Conservation (phyloP, 441 rosid species). For the Pelargonium myrrhifolium region DNA sequence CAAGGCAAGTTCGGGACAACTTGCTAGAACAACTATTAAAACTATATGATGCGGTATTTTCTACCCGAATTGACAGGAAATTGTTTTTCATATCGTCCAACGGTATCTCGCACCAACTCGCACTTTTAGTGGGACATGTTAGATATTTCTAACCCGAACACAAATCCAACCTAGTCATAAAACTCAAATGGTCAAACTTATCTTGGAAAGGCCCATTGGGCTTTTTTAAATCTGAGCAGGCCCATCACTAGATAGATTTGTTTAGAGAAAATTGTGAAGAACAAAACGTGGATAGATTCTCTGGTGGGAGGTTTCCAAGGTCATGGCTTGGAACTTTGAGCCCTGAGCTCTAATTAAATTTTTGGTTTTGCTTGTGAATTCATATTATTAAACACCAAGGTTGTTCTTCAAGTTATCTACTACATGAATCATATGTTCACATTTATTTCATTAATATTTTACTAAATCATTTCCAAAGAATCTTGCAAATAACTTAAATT, state of each 20-base stretch:
- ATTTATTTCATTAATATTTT: background rate
- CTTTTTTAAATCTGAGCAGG: background rate
- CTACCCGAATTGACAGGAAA: too few relatives aligned
- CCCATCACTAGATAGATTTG: background rate
- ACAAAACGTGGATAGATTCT: conserved; percentile 40
- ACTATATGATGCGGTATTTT: too few relatives aligned
- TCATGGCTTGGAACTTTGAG: conserved; percentile 21
- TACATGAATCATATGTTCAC: background rate
- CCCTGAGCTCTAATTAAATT: background rate
- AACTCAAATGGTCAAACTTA: too few relatives aligned
- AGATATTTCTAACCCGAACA: too few relatives aligned
- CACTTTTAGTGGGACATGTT: too few relatives aligned
- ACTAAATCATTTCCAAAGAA: background rate
- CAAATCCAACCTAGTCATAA: too few relatives aligned
- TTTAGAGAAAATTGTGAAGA: background rate
- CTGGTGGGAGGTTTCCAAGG: conserved; percentile 24
- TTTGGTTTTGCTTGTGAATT: conserved; percentile 3
- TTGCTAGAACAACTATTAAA: too few relatives aligned
- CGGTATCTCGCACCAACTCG: too few relatives aligned
- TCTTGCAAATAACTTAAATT: background rate
- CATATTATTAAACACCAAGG: background rate
- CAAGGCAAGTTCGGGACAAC: too few relatives aligned
- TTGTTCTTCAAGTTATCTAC: background rate
- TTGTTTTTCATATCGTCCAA: too few relatives aligned
- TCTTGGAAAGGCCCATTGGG: background rate